A percentile compares a stretch with the other conserved stretches of the same genome.
Conservation (phyloP, 1,139 yeast species). For the Yamadazyma sp. region DNA sequence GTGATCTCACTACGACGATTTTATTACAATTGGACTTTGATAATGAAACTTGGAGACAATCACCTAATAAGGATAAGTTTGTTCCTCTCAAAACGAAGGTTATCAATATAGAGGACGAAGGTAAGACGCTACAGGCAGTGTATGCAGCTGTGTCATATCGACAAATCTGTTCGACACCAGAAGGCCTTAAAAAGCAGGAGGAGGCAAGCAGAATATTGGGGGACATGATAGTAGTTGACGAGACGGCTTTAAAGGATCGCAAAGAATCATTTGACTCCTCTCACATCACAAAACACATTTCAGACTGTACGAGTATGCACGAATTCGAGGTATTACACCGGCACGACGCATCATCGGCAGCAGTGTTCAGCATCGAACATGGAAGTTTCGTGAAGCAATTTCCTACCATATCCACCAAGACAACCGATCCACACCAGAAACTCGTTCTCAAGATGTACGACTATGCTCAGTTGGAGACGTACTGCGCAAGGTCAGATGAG, state of each 20-base stretch:
- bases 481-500: not conserved
- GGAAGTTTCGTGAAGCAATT: too few species aligned
- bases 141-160: not conserved
- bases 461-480: not conserved
- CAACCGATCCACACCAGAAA: too few species aligned
- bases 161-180: not conserved
- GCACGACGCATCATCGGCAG: too few species aligned
- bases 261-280: not conserved
- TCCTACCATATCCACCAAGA: too few species aligned
- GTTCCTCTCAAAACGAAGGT: not conserved
- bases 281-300: too few species aligned
- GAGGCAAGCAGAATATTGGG: not conserved
- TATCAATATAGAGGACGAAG: not conserved
- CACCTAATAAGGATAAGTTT: not conserved
- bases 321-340: too few species aligned
- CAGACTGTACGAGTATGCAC: too few species aligned
- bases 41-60: not conserved
- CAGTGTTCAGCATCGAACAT: too few species aligned
- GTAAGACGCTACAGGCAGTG: not conserved
- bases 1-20: not conserved
- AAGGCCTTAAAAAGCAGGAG: not conserved
- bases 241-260: not conserved
- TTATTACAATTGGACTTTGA: not conserved
- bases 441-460: too few species aligned
- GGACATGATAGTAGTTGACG: not conserved